A percentile compares a stretch with the other conserved stretches of the same genome.
phyloP scores from a whole-genome alignment of 2,329 filamentous ascomycete species.

The Lachnellula willkommii region DNA sequence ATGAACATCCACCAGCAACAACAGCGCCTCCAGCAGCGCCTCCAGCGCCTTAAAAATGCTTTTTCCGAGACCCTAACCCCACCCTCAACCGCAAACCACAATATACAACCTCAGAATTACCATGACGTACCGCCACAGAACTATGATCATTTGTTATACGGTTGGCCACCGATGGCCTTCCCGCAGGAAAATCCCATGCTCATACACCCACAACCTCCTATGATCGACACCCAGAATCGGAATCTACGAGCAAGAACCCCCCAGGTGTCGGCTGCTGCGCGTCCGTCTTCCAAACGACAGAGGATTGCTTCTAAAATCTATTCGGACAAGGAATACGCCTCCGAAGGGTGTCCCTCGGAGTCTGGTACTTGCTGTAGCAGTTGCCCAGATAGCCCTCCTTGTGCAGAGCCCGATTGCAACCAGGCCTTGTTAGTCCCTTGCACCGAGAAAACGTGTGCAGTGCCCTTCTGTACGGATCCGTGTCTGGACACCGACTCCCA shows the following conservation, averaged over 20 bases:
- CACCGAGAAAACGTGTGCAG: constrained; percentile 15
- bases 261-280: background rate
- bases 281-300: constrained; percentile 10
- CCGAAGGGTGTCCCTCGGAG: constrained; percentile 6
- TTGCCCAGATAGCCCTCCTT: constrained; percentile 22
- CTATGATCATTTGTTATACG: background rate
- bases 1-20: no score
- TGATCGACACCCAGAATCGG: background rate
- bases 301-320: background rate
- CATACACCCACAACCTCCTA: background rate
- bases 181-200: background rate
- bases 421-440: constrained; percentile 14
- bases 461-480: constrained; percentile 19
- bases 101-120: background rate
- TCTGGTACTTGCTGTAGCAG: constrained; percentile 26
- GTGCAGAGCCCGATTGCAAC: constrained; percentile 22
- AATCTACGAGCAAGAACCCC: background rate
- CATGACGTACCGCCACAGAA: background rate
- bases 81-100: background rate
- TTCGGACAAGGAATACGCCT: background rate
- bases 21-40: no score
- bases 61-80: background rate
- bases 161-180: background rate
- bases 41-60: no score
- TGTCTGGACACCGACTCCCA: constrained; percentile 14